Evolutionary conservation across 768 basidiomycete genomes (phyloP).

Genomic region (Pleurotus citrinopileatus): DNA sequence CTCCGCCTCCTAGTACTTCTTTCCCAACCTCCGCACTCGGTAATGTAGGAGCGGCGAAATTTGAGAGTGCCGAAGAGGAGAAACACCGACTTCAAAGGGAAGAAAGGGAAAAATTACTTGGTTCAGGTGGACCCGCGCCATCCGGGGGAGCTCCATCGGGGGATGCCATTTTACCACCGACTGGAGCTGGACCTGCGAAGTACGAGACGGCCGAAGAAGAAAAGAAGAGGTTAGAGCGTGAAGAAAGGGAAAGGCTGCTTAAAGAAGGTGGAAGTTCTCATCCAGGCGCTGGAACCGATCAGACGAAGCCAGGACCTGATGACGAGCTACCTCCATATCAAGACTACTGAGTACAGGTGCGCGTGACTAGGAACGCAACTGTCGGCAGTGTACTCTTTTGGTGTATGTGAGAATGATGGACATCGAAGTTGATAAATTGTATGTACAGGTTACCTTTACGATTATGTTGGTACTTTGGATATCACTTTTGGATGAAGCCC

Average conservation of each 20-base stretch:
- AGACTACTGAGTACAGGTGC: conserved; percentile 23
- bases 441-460: too few relatives aligned
- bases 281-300: conserved; percentile 10
- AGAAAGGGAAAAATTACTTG: conserved; percentile 9
- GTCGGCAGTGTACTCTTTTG: too few relatives aligned
- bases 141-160: too few relatives aligned
- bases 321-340: conserved; percentile 53
- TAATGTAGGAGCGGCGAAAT: conserved; percentile 22
- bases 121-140: background rate
- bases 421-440: too few relatives aligned
- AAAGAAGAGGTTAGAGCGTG: conserved; percentile 61
- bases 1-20: conserved; percentile 19
- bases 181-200: conserved; percentile 11
- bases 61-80: conserved; percentile 46
- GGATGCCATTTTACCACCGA: too few relatives aligned
- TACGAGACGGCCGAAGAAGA: conserved; percentile 59
- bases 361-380: background rate
- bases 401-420: too few relatives aligned
- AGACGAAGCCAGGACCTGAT: conserved; percentile 28
- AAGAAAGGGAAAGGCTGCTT: conserved; percentile 59
- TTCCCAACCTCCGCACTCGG: conserved; percentile 17
- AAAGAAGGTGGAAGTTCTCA: conserved; percentile 18
- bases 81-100: conserved; percentile 38
- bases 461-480: too few relatives aligned
- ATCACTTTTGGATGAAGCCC: too few relatives aligned